phyloP scores from a whole-genome alignment of 2,329 filamentous ascomycete species.

The Talaromyces albobiverticillius region DNA sequence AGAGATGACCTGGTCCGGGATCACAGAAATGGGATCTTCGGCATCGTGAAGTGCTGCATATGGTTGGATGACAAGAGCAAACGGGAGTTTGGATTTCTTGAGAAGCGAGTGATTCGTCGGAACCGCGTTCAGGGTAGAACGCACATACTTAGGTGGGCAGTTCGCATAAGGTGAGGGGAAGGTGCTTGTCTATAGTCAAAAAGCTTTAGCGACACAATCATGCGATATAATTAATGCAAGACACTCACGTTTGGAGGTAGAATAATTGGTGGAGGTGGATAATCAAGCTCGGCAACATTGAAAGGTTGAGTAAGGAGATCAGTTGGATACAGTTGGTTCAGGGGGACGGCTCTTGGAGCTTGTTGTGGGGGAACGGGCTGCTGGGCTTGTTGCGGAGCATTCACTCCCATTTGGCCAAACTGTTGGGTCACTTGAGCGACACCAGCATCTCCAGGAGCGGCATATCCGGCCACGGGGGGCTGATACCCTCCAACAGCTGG shows the following conservation, averaged over 20 bases:
- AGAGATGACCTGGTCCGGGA: conserved; percentile 96
- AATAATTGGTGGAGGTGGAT: conserved; percentile 85
- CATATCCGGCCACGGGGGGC: conserved; percentile 65
- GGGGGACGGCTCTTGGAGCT: conserved; percentile 48
- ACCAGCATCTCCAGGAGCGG: conserved; percentile 53
- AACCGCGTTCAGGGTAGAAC: conserved; percentile 90
- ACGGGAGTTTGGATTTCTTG: conserved; percentile 95
- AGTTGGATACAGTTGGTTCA: conserved; percentile 90
- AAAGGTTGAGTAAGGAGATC: conserved; percentile 92
- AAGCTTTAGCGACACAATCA: conserved; percentile 37
- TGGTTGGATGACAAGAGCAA: conserved; percentile 93
- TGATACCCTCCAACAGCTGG: conserved; percentile 60
- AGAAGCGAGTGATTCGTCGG: conserved; percentile 88
- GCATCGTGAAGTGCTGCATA: conserved; percentile 90
- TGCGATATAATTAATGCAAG: background rate
- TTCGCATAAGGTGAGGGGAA: conserved; percentile 90
- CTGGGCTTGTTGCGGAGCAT: conserved; percentile 54
- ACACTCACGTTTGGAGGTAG: conserved; percentile 83
- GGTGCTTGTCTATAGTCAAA: conserved; percentile 67
- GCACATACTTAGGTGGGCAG: conserved; percentile 88
- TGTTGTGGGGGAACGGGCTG: conserved; percentile 44
- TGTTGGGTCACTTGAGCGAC: conserved; percentile 74
- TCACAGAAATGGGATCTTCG: conserved; percentile 85
- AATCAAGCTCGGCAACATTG: conserved; percentile 87
- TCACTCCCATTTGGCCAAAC: conserved; percentile 75